A percentile compares a stretch with the other conserved stretches of the same genome.
Evolutionary conservation across 1,284 basidiomycete genomes (phyloP).

Genomic region (Cryptococcus sp.): DNA sequence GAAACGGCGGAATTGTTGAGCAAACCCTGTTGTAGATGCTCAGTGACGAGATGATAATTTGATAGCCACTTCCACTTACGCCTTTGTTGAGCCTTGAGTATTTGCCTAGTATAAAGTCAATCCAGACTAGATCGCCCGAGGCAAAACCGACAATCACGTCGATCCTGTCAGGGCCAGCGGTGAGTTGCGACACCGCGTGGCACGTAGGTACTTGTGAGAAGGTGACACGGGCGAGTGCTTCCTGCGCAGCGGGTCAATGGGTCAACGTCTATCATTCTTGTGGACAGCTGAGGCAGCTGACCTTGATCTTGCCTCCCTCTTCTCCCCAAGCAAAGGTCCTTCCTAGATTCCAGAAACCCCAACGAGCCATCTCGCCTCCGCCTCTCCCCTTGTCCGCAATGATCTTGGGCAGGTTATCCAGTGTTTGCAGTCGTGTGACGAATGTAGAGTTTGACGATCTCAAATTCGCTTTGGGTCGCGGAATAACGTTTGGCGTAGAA

Average conservation of each 20-base stretch:
- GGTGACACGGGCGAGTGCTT: conserved; percentile 78
- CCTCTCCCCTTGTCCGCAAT: conserved; percentile 68
- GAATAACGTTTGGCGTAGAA: conserved; percentile 27
- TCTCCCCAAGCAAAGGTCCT: conserved; percentile 83
- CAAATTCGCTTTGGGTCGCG: conserved; percentile 82
- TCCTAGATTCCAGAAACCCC: conserved; percentile 77
- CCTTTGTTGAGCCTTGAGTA: conserved; percentile 92
- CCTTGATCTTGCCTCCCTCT: conserved; percentile 74
- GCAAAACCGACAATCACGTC: conserved; percentile 92
- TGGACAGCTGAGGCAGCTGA: conserved; percentile 47
- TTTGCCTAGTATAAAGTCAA: conserved; percentile 67
- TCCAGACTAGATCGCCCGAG: conserved; percentile 90
- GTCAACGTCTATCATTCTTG: background rate
- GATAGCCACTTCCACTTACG: conserved; percentile 55
- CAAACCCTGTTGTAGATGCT: conserved; percentile 61
- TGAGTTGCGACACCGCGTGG: conserved; percentile 78
- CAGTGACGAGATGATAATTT: background rate
- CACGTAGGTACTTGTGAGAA: conserved; percentile 87
- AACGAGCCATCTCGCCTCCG: conserved; percentile 68
- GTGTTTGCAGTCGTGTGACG: conserved; percentile 76
- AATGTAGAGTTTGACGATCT: conserved; percentile 85
- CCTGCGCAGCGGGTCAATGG: conserved; percentile 57
- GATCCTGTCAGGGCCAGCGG: conserved; percentile 63
- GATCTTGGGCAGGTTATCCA: conserved; percentile 71
- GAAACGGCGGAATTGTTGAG: conserved; percentile 78